Percentiles rank a stretch among this genome's conserved stretches.
These are phyloP conservation scores for Ophiostoma tasmaniense DNA, from an alignment of 2,329 filamentous ascomycete species.

Conservation along the genomic window DNA sequence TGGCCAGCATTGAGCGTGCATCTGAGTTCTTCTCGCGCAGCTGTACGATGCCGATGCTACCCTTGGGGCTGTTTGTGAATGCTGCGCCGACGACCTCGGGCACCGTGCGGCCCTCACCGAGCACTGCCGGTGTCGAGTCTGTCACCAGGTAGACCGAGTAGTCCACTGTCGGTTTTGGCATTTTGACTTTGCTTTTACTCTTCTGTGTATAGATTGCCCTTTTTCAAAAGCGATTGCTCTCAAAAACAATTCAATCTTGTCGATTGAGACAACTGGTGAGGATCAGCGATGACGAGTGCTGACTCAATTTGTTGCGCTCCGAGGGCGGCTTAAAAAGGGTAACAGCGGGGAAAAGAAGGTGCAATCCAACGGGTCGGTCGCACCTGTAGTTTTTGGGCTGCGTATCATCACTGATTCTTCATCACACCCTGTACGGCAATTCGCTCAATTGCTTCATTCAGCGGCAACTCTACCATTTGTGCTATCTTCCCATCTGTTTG, in stretches of 20 bases:
- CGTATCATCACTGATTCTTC: background rate
- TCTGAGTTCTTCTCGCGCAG: slow-evolving; percentile 82
- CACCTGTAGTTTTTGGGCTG: background rate
- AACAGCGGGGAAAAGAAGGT: background rate
- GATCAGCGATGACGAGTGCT: background rate
- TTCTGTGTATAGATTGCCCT: too few species aligned
- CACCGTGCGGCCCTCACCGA: slow-evolving; percentile 58
- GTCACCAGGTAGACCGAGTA: slow-evolving; percentile 87
- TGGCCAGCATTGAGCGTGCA: slow-evolving; percentile 61
- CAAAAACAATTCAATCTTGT: background rate
- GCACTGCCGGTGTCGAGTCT: slow-evolving; percentile 79
- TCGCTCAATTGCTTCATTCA: background rate
- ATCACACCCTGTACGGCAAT: background rate
- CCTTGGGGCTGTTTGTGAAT: slow-evolving; percentile 58
- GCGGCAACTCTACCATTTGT: background rate
- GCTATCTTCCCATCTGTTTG: background rate
- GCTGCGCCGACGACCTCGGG: slow-evolving; percentile 66
- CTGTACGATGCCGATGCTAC: slow-evolving; percentile 54
- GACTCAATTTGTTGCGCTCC: slow-evolving; percentile 12
- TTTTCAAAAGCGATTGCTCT: background rate
- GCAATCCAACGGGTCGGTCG: background rate
- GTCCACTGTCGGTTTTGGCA: slow-evolving; percentile 39
- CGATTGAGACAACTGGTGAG: background rate
- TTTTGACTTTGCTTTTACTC: background rate
- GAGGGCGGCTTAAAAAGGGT: slow-evolving; percentile 12